phyloP scores from a whole-genome alignment of 768 basidiomycete species.

The Piloderma croceum region DNA sequence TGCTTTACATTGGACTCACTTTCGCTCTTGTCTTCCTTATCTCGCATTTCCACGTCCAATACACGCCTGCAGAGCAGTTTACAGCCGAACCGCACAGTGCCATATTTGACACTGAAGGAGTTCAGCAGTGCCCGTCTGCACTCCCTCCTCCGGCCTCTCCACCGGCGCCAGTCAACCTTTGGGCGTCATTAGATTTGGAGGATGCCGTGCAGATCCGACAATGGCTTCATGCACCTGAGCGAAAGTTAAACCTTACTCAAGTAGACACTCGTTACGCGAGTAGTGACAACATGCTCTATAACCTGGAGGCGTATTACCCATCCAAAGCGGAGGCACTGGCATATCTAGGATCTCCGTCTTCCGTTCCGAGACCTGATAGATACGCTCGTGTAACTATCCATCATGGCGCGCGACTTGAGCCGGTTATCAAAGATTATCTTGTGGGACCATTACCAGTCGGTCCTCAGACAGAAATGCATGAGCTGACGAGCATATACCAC shows the following conservation, averaged over 20 bases:
- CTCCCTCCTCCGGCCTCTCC: slow-evolving; percentile 30
- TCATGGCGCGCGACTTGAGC: slow-evolving; percentile 37
- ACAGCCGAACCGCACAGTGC: too few relatives aligned
- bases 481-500: slow-evolving; percentile 48
- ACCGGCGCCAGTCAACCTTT: slow-evolving; percentile 43
- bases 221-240: slow-evolving; percentile 42
- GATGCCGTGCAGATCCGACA: slow-evolving; percentile 39
- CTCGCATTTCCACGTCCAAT: too few relatives aligned
- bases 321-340: slow-evolving; percentile 41
- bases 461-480: slow-evolving; percentile 32
- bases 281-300: slow-evolving; percentile 48
- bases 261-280: too few relatives aligned
- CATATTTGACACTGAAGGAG: too few relatives aligned
- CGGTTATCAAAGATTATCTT: slow-evolving; percentile 48
- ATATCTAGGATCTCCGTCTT: slow-evolving; percentile 35
- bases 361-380: slow-evolving; percentile 25
- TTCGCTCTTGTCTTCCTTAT: too few relatives aligned
- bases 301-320: slow-evolving; percentile 47
- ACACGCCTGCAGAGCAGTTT: too few relatives aligned
- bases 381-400: slow-evolving; percentile 49
- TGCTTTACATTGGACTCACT: too few relatives aligned
- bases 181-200: slow-evolving; percentile 42
- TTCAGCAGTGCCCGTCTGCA: slow-evolving; percentile 32
- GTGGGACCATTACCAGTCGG: slow-evolving; percentile 53
- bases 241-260: slow-evolving; percentile 45